Evolutionary conservation across 78 protist species (phyloP), one percentile per base, ranked within the genome.

Genomic region (Dictyostelium firmibasis): DNA sequence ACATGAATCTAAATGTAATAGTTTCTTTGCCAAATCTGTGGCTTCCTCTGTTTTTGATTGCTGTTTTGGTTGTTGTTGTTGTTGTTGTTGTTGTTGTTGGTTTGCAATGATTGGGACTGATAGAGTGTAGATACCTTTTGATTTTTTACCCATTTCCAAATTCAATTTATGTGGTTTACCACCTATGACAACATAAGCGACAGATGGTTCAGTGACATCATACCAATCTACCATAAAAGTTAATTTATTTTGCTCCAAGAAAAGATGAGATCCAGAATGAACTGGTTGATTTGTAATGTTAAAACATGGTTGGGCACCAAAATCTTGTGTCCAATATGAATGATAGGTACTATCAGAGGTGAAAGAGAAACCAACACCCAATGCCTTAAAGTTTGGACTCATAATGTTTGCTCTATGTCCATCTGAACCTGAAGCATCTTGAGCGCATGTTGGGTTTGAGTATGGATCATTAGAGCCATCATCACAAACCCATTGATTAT

Each of bases 401-500:
- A 86, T 86, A 4, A 86, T 86, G 23, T 86, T 86, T 25, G 41
- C 33, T 25, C 92, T 16, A 77, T 86, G 92, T 13, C 85, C 85
- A 86, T 86, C 92, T 1, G 50, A 33, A 41, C 92, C 82, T 5
- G 35, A 8, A 1, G 76, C 92, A 77, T 86, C 92, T 6, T 33
- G 11, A 11, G 85, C 81, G 27, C 92, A 86, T 31, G 35, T 33
- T n/a, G 70, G 85, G 10, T 23, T 41, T 11, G 86, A 38, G 13
- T 36, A 44, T 25, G 84, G 84, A 50, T 79, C 84, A 85, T 64
- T 81, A n/a, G 78, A n/a, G 25, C 81, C 76, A 27, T 79, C 83
- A n/a, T 86, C 92, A 41, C 92, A 86, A 3, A 86, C 62, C 92
- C 92, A 86, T 77, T 77, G 92, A 41, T 86, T 86, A 77, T 86